Evolutionary conservation across 331 rosid genomes (phyloP).

Genomic region (Quercus lobata): DNA sequence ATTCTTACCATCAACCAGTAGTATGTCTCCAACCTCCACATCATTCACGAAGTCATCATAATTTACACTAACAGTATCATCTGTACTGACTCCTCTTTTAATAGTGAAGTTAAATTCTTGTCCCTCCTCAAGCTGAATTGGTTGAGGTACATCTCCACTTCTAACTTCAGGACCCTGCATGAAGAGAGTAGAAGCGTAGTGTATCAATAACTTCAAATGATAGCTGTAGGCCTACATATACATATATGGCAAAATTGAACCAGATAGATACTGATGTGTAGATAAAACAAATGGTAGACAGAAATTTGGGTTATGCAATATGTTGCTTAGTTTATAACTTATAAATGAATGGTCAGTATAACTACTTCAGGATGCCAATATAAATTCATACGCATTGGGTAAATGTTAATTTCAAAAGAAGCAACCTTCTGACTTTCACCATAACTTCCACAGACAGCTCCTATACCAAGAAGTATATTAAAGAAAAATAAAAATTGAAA

Average conservation of each 20-base stretch:
- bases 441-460: not conserved
- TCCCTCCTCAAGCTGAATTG: conserved; percentile 68
- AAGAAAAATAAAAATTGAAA: no score
- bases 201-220: not conserved
- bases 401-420: not conserved
- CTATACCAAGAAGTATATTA: no score
- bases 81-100: conserved; percentile 68
- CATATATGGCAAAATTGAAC: no score
- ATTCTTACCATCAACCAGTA: conserved; percentile 80
- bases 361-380: not conserved
- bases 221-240: no score
- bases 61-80: conserved; percentile 85
- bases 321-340: no score
- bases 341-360: not conserved
- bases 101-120: conserved; percentile 84
- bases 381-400: not conserved
- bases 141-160: conserved; percentile 85
- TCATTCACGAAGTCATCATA: conserved; percentile 89
- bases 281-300: no score
- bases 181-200: conserved; percentile 24
- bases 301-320: no score
- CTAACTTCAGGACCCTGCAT: conserved; percentile 97
- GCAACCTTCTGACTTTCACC: not conserved
- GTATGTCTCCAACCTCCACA: conserved; percentile 81
- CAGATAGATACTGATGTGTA: no score